Base-by-base conservation (phyloP, 192 early-diverging fungal species). In the Backusella tarrabulga region DNA sequence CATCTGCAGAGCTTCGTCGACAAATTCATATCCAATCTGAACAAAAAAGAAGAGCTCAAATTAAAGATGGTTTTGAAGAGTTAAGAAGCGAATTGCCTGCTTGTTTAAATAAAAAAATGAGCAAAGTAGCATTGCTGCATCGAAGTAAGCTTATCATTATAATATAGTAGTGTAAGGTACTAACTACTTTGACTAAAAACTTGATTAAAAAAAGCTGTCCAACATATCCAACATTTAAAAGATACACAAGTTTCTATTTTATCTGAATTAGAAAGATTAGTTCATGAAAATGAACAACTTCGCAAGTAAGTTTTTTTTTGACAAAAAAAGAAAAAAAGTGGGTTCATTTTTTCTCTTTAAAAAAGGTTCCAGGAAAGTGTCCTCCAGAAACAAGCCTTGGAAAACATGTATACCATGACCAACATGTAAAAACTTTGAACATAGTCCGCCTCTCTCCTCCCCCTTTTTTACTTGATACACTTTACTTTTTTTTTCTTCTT, bases 161-260 rank as follows among this genome's bases (percentile, higher is more conserved):
- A 29, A 26, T 68, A 50, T 75, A 26, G 3, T 71, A 63, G 9
- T 63, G 26, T 29, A 26, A 32, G 23, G 21, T 29, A 14, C 56
- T 63, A 63, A 63, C 56, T 26, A 29, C 56, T 26, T 9, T 9
- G 23, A 63, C n/a, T 14, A 29, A 63, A 56, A 63, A 60, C 54
- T 60, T 60, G 54, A 60, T 60, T 60, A 60, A 42, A 8, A 34
- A 60, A 36, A 83, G 80, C 84, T 72, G 84, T 85, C 42, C 76
- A 83, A 66, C 84, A 85, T 76, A 85, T 85, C 73, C 76, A 83
- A 67, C 84, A 85, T 76, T 70, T 85, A 14, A 85, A 85, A 40
- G 68, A 80, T 50, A 83, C 76, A 38, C 82, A 80, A 81, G 73
- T 83, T 68, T 79, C 81, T 8, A 79, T 83, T 44, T 74, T 83